phyloP scores from a whole-genome alignment of 306 rosid species.

The Rosa rugosa region DNA sequence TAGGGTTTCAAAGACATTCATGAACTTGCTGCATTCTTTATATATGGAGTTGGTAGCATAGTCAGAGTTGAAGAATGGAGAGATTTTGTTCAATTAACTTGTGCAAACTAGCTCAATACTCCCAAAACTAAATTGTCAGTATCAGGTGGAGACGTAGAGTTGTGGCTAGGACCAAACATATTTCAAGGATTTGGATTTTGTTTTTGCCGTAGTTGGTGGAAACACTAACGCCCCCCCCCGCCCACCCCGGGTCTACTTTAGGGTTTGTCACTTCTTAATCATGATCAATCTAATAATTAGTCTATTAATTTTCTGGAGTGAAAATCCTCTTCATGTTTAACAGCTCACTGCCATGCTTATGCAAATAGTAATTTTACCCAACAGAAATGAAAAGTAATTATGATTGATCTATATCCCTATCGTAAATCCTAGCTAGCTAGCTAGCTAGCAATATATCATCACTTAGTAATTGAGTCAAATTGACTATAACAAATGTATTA shows the following conservation, averaged over 20 bases:
- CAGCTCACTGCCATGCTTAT: slow-evolving; percentile 40
- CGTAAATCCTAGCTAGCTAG: neutral
- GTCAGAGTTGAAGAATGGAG: slow-evolving; percentile 17
- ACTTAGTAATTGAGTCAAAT: neutral
- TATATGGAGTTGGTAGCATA: slow-evolving; percentile 34
- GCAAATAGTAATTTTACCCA: neutral
- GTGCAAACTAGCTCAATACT: slow-evolving; percentile 5
- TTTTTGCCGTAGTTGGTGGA: slow-evolving; percentile 50
- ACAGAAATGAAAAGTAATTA: neutral
- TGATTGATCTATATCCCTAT: neutral
- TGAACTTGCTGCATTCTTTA: slow-evolving; percentile 29
- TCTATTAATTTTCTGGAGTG: slow-evolving; percentile 11
- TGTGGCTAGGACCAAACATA: slow-evolving; percentile 32
- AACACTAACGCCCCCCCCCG: slow-evolving; percentile 36
- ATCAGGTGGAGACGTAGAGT: slow-evolving; percentile 14
- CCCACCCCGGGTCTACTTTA: slow-evolving; percentile 49
- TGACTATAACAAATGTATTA: no score
- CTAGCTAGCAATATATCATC: neutral
- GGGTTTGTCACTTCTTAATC: slow-evolving; percentile 38
- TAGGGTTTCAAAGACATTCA: slow-evolving; percentile 28
- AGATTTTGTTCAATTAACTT: slow-evolving; percentile 21
- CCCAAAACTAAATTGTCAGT: slow-evolving; percentile 30
- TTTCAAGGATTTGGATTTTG: slow-evolving; percentile 66
- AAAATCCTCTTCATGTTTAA: slow-evolving; percentile 29
- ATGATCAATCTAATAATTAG: neutral